Conservation (phyloP, 768 basidiomycete species). For the Pisolithus orientalis region DNA sequence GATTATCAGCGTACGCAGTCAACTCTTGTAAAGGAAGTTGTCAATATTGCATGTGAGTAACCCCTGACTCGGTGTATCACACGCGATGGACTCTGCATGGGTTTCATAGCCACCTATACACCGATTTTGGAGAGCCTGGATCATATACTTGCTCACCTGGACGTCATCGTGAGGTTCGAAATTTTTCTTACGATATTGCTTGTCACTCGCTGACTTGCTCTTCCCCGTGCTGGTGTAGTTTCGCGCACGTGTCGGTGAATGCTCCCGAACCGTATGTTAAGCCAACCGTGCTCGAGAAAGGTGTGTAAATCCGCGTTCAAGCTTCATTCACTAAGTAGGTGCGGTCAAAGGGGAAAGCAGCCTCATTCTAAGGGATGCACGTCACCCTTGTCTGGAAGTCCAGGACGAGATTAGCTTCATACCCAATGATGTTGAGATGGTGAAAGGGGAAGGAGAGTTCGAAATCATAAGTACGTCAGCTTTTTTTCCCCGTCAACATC, state of each 20-base stretch:
- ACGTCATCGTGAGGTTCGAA: conserved; percentile 80
- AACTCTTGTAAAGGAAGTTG: conserved; percentile 85
- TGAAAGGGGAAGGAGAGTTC: conserved; percentile 90
- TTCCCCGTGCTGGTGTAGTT: conserved; percentile 38
- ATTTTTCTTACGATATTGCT: not conserved
- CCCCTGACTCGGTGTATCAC: not conserved
- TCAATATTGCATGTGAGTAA: conserved; percentile 78
- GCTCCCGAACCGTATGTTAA: conserved; percentile 87
- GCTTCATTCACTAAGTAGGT: not conserved
- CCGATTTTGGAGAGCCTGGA: conserved; percentile 84
- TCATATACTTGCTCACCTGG: conserved; percentile 79
- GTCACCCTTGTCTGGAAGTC: conserved; percentile 95
- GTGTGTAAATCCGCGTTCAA: conserved; percentile 29
- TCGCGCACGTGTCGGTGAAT: conserved; percentile 86
- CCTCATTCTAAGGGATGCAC: conserved; percentile 74
- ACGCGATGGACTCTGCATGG: not conserved
- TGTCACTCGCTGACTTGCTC: too few species aligned
- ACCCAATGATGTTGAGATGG: conserved; percentile 92
- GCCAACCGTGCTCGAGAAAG: conserved; percentile 72
- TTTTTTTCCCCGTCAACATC: not conserved
- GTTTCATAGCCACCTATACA: conserved; percentile 75
- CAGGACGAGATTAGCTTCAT: conserved; percentile 96
- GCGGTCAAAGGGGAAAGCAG: conserved; percentile 60
- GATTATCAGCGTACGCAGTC: conserved; percentile 73
- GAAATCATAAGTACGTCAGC: conserved; percentile 76